A percentile compares a stretch with the other conserved stretches of the same genome.
These are phyloP conservation scores for Isabelozyma gotoi DNA, from an alignment of 805 yeast genomes.

Conservation along the genomic window DNA sequence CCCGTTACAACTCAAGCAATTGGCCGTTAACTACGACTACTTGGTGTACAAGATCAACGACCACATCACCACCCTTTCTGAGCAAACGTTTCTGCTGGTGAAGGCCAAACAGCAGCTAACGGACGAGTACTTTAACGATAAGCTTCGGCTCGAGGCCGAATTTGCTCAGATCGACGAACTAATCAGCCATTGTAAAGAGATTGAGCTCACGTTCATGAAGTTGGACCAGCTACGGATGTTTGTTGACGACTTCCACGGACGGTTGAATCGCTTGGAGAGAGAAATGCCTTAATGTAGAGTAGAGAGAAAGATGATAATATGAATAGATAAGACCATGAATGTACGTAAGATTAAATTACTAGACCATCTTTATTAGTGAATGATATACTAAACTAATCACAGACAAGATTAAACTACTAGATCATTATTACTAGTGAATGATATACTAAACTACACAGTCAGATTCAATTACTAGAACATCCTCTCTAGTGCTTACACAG, in stretches of 20 bases:
- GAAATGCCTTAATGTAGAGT: conserved; percentile 10
- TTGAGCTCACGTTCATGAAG: conserved; percentile 54
- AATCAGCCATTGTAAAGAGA: conserved; percentile 45
- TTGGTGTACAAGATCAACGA: conserved; percentile 62
- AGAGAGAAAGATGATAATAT: background rate
- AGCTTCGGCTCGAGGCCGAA: conserved; percentile 34
- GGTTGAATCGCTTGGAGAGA: conserved; percentile 35
- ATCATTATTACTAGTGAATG: no score
- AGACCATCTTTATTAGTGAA: background rate
- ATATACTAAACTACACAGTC: no score
- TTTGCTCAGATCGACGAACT: conserved; percentile 39
- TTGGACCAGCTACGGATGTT: conserved; percentile 48
- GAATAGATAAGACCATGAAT: background rate
- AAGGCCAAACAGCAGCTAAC: conserved; percentile 27
- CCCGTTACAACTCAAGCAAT: conserved; percentile 59
- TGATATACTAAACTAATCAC: no score
- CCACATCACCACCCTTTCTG: conserved; percentile 48
- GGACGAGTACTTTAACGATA: conserved; percentile 21
- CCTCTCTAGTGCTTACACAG: no score
- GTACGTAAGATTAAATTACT: background rate
- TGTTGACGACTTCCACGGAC: conserved; percentile 38
- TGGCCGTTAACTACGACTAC: conserved; percentile 65
- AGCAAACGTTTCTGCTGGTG: conserved; percentile 33
- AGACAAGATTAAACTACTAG: no score
- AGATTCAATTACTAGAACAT: no score